Evolutionary conservation across 352 stramenopile species (phyloP).

Genomic region (Globisporangium radiosum): DNA sequence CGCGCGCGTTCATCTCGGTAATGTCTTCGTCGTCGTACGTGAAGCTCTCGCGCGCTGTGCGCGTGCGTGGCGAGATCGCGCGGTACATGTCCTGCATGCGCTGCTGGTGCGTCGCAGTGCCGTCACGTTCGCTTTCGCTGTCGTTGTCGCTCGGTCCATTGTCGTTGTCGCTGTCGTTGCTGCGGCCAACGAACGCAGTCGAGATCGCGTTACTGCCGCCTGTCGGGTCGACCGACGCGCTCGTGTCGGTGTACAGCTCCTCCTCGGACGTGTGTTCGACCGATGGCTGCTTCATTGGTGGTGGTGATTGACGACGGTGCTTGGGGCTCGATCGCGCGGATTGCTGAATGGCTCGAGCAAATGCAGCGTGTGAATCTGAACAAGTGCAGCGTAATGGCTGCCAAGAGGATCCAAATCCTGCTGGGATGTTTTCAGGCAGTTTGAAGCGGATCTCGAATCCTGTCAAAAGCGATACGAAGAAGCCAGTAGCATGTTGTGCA

Average conservation of each 20-base stretch:
- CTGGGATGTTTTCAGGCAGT: too few species aligned
- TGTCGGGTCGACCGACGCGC: slow-evolving; percentile 1
- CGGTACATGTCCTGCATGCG: slow-evolving; percentile 19
- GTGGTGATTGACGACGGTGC: neutral
- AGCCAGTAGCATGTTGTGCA: too few species aligned
- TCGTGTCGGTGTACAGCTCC: slow-evolving; percentile 10
- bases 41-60: slow-evolving; percentile 18
- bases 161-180: slow-evolving; percentile 3
- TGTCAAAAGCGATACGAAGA: too few species aligned
- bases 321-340: neutral
- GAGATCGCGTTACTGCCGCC: slow-evolving; percentile 2
- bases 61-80: slow-evolving; percentile 19
- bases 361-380: neutral
- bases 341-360: neutral
- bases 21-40: slow-evolving; percentile 54
- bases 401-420: neutral
- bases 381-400: neutral
- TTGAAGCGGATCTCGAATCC: too few species aligned
- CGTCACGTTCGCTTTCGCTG: slow-evolving; percentile 4
- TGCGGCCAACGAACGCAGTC: slow-evolving; percentile 3
- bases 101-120: slow-evolving; percentile 12
- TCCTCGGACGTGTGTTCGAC: slow-evolving; percentile 1
- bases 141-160: slow-evolving; percentile 8
- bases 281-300: slow-evolving; percentile 1
- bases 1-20: slow-evolving; percentile 68